These are phyloP conservation scores for Chrysoporthe deuterocubensis DNA, from an alignment of 2,329 filamentous ascomycete genomes.

Conservation along the genomic window DNA sequence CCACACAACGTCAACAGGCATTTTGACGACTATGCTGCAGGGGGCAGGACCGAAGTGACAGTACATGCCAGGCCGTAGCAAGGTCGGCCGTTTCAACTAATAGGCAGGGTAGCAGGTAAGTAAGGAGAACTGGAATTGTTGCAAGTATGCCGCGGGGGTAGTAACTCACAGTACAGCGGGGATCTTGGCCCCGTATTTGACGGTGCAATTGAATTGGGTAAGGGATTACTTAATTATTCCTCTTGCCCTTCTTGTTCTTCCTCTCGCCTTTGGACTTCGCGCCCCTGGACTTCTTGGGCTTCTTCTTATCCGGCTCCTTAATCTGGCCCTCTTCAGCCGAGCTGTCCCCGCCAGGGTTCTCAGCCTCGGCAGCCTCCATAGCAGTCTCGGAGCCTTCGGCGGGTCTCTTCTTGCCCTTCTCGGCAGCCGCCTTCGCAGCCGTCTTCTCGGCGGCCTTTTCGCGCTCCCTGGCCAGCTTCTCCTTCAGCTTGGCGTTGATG, in stretches of 20 bases:
- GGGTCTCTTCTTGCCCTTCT: slow-evolving; percentile 41
- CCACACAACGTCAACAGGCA: neutral
- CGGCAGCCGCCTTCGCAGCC: slow-evolving; percentile 37
- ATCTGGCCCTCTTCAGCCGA: slow-evolving; percentile 29
- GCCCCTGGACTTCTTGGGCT: slow-evolving; percentile 50
- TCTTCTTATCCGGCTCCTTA: slow-evolving; percentile 53
- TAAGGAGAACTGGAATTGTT: neutral
- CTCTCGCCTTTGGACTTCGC: slow-evolving; percentile 47
- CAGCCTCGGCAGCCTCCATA: slow-evolving; percentile 32
- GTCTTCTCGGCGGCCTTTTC: slow-evolving; percentile 50
- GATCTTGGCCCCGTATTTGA: neutral
- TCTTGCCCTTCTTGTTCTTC: slow-evolving; percentile 39
- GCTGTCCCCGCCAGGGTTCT: slow-evolving; percentile 11
- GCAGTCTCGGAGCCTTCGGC: slow-evolving; percentile 31
- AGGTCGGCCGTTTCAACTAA: neutral
- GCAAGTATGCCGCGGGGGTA: neutral
- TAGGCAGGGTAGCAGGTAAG: no score
- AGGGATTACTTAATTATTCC: slow-evolving; percentile 28
- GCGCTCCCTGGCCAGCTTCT: slow-evolving; percentile 61
- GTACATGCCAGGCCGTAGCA: neutral
- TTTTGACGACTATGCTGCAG: neutral
- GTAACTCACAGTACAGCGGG: neutral
- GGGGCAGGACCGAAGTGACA: neutral
- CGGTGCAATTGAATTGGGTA: no score
- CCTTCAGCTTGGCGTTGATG: slow-evolving; percentile 55